Evolutionary conservation across 2,329 filamentous ascomycete genomes (phyloP).

Genomic region (Diplocarpon mali): DNA sequence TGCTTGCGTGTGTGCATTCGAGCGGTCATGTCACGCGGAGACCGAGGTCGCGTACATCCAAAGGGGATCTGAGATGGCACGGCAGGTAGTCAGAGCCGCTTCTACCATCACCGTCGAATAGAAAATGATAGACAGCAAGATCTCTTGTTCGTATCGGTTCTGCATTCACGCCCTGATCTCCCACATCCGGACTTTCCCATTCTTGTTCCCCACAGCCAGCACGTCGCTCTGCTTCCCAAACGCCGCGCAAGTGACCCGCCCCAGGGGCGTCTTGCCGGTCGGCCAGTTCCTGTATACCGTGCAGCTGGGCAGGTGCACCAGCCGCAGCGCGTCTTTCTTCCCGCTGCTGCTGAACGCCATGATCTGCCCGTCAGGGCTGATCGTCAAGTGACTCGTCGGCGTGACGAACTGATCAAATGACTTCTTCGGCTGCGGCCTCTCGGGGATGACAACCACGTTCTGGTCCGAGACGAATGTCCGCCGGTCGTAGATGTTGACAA

Average conservation of each 20-base stretch:
- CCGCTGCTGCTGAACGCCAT: slow-evolving; percentile 75
- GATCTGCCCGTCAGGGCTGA: slow-evolving; percentile 83
- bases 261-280: slow-evolving; percentile 78
- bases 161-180: slow-evolving; percentile 49
- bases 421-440: slow-evolving; percentile 59
- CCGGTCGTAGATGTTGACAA: slow-evolving; percentile 90
- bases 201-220: slow-evolving; percentile 79
- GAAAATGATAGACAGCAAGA: neutral
- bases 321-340: slow-evolving; percentile 77
- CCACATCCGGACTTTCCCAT: slow-evolving; percentile 82
- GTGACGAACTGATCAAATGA: slow-evolving; percentile 81
- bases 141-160: neutral
- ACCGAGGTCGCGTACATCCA: too few species aligned
- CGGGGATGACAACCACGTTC: slow-evolving; percentile 40
- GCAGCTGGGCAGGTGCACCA: slow-evolving; percentile 84
- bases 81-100: too few species aligned
- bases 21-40: too few species aligned
- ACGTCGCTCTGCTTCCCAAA: slow-evolving; percentile 56
- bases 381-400: slow-evolving; percentile 65
- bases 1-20: too few species aligned
- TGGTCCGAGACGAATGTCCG: slow-evolving; percentile 26
- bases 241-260: slow-evolving; percentile 65
- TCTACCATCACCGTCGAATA: neutral
- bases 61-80: too few species aligned
- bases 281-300: slow-evolving; percentile 98